phyloP scores from a whole-genome alignment of 2,329 filamentous ascomycete species.

The Aspergillus neoniger region DNA sequence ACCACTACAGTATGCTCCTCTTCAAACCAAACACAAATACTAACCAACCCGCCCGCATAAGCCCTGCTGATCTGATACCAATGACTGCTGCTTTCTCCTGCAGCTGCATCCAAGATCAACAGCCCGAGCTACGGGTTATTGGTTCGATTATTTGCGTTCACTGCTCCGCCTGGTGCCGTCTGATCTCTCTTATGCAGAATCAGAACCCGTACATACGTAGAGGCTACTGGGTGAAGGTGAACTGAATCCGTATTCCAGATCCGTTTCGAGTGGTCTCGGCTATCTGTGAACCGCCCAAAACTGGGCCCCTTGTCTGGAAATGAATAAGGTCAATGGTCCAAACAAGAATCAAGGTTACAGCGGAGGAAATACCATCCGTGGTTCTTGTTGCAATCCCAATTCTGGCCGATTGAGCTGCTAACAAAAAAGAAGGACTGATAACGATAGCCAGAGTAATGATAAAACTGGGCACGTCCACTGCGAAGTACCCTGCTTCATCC shows the following conservation, averaged over 20 bases:
- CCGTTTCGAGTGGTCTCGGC: not conserved
- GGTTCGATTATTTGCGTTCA: not conserved
- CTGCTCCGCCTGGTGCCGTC: not conserved
- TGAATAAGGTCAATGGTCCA: not conserved
- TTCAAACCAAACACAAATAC: not conserved
- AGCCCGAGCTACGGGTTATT: not conserved
- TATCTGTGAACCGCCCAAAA: not conserved
- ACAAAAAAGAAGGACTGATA: not conserved
- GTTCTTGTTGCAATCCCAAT: not conserved
- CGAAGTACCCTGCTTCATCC: slow-evolving; percentile 1
- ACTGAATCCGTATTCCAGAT: not conserved
- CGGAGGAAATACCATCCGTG: not conserved
- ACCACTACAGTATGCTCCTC: not conserved
- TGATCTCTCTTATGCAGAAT: not conserved
- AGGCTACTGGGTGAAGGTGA: not conserved
- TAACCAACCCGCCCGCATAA: not conserved
- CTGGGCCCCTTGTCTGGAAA: slow-evolving; percentile 6
- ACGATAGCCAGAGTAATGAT: not conserved
- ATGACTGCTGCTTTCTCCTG: not conserved
- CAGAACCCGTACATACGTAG: not conserved
- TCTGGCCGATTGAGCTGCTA: not conserved
- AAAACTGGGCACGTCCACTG: slow-evolving; percentile 1
- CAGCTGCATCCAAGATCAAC: not conserved
- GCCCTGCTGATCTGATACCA: slow-evolving; percentile 1
- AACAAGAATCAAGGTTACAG: not conserved